Percentiles rank a stretch among this genome's conserved stretches.
These are phyloP conservation scores for Naematelia aurantialba DNA, from an alignment of 768 basidiomycete species.

Conservation along the genomic window DNA sequence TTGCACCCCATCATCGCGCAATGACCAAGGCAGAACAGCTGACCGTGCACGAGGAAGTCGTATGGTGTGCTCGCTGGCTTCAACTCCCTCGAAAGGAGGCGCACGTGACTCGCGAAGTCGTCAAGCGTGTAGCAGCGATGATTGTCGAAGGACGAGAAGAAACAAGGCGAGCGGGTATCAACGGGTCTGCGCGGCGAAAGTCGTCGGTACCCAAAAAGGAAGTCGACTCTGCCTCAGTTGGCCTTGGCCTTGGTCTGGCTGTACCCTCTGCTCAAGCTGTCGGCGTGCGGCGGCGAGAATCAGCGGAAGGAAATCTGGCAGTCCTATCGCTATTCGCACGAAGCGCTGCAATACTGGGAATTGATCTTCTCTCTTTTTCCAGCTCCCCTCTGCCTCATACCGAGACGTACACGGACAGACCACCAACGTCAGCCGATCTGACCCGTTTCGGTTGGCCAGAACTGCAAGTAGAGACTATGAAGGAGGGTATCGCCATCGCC, in stretches of 20 bases:
- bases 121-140: conserved; percentile 76
- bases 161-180: conserved; percentile 45
- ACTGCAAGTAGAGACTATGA: conserved; percentile 85
- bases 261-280: conserved; percentile 49
- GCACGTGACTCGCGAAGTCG: conserved; percentile 75
- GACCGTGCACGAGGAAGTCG: conserved; percentile 64
- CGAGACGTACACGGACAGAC: background rate
- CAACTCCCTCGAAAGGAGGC: conserved; percentile 86
- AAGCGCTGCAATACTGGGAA: conserved; percentile 73
- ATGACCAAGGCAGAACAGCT: conserved; percentile 74
- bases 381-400: conserved; percentile 8
- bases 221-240: conserved; percentile 19
- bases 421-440: background rate
- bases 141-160: conserved; percentile 75
- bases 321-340: conserved; percentile 70
- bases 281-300: conserved; percentile 69
- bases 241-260: conserved; percentile 32
- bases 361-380: conserved; percentile 57
- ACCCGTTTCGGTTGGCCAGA: conserved; percentile 80
- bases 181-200: conserved; percentile 14
- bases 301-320: conserved; percentile 73
- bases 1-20: conserved; percentile 83
- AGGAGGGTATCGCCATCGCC: conserved; percentile 85
- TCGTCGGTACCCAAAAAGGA: conserved; percentile 1
- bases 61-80: conserved; percentile 71